Evolutionary conservation across 2,329 filamentous ascomycete species (phyloP).

Genomic region (Neofusicoccum ribis): DNA sequence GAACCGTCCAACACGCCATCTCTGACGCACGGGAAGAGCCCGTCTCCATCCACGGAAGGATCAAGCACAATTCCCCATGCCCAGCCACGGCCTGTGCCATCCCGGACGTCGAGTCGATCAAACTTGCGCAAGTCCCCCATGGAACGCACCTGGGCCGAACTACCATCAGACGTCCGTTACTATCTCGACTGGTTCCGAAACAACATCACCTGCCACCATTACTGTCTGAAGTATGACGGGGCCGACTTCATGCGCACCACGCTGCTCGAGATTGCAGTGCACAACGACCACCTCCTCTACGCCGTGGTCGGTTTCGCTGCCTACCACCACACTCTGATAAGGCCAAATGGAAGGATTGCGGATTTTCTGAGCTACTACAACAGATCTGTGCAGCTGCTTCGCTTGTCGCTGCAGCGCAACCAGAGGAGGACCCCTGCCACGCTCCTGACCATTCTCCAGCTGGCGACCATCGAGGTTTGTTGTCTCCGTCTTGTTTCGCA

Average conservation of each 20-base stretch:
- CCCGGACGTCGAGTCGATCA: conserved; percentile 36
- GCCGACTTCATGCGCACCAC: conserved; percentile 72
- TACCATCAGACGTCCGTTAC: conserved; percentile 70
- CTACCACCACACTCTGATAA: conserved; percentile 75
- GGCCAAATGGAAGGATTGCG: conserved; percentile 70
- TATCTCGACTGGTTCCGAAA: conserved; percentile 78
- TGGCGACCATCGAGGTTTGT: conserved; percentile 87
- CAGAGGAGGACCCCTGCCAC: conserved; percentile 73
- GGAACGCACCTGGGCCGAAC: conserved; percentile 36
- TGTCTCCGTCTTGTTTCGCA: not conserved
- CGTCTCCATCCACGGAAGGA: conserved; percentile 54
- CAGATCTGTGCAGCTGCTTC: conserved; percentile 75
- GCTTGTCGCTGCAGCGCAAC: conserved; percentile 68
- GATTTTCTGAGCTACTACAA: conserved; percentile 91
- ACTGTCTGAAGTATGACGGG: conserved; percentile 71
- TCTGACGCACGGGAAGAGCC: conserved; percentile 46
- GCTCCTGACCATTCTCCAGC: conserved; percentile 82
- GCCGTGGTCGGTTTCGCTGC: conserved; percentile 85
- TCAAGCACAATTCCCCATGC: conserved; percentile 37
- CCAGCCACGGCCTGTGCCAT: conserved; percentile 31
- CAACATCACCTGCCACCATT: conserved; percentile 79
- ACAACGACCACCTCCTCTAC: conserved; percentile 80
- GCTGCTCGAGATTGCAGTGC: conserved; percentile 70
- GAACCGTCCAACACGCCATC: conserved; percentile 42
- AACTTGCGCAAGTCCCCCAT: conserved; percentile 24